phyloP scores from a whole-genome alignment of 2,329 filamentous ascomycete genomes.

The Coleophoma cylindrospora region DNA sequence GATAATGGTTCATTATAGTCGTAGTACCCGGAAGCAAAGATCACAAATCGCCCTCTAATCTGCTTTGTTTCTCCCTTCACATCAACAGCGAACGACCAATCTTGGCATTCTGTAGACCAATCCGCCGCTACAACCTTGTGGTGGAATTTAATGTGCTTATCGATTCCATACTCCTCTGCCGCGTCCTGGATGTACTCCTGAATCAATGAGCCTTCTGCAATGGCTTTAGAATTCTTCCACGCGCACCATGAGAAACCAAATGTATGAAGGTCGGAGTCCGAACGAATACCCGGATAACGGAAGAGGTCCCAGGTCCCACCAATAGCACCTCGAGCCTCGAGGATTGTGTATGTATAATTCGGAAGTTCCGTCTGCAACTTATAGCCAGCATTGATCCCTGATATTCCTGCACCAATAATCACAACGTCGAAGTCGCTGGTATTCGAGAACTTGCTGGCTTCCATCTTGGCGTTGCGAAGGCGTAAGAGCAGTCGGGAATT shows the following conservation, averaged over 20 bases:
- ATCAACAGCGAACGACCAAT: constrained; percentile 45
- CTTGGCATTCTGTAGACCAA: constrained; percentile 49
- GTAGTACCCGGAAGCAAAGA: constrained; percentile 62
- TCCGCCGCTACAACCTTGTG: constrained; percentile 44
- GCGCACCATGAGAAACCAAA: constrained; percentile 67
- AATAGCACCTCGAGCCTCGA: constrained; percentile 61
- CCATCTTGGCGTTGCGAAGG: too few species aligned
- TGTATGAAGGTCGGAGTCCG: constrained; percentile 56
- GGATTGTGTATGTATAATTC: constrained; percentile 52
- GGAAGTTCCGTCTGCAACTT: constrained; percentile 57
- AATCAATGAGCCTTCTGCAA: constrained; percentile 49
- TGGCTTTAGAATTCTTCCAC: constrained; percentile 50
- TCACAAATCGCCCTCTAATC: constrained; percentile 39
- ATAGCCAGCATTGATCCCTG: constrained; percentile 71
- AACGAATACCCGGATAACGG: constrained; percentile 67
- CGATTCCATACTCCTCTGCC: constrained; percentile 45
- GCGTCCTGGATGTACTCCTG: constrained; percentile 48
- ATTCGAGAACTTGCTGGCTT: neutral
- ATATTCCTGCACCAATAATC: constrained; percentile 70
- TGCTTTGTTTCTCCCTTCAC: constrained; percentile 24
- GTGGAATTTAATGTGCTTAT: constrained; percentile 46
- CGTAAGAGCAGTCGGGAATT: too few species aligned
- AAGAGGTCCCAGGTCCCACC: constrained; percentile 80
- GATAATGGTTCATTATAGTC: constrained; percentile 51
- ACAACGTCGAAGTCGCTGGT: constrained; percentile 41